Percentiles rank a stretch among this genome's conserved stretches.
These are phyloP conservation scores for Chlamydomonas schloesseri DNA, from an alignment of 139 green algal species.

Conservation along the genomic window DNA sequence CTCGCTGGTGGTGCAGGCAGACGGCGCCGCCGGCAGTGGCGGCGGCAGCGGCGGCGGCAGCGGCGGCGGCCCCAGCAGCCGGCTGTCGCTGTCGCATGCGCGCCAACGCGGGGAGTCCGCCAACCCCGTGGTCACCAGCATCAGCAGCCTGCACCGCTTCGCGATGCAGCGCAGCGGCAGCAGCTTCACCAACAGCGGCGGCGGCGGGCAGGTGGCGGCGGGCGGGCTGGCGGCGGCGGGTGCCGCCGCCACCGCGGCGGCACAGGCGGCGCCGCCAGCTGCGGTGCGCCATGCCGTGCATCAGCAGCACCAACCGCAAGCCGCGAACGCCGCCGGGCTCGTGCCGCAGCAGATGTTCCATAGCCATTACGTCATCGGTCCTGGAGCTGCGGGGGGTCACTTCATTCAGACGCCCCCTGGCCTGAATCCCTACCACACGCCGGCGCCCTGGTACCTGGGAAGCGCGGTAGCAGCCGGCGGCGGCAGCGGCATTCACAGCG, in stretches of 20 bases:
- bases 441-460: background rate
- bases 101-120: background rate
- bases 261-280: background rate
- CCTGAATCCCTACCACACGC: background rate
- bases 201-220: background rate
- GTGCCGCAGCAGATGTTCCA: too few species aligned
- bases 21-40: background rate
- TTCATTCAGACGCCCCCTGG: background rate
- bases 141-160: constrained; percentile 20
- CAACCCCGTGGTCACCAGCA: background rate
- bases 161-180: constrained; percentile 18
- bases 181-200: background rate
- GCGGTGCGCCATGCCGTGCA: too few species aligned
- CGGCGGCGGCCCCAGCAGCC: background rate
- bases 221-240: background rate
- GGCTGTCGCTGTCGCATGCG: too few species aligned
- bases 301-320: too few species aligned
- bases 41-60: background rate
- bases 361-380: too few species aligned
- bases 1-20: too few species aligned
- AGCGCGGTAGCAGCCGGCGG: too few species aligned
- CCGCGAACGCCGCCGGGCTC: too few species aligned
- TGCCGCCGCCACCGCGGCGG: background rate
- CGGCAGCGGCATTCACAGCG: background rate
- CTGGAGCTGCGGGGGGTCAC: background rate